phyloP scores from a whole-genome alignment of 768 basidiomycete genomes.

The Mycena epipterygia region DNA sequence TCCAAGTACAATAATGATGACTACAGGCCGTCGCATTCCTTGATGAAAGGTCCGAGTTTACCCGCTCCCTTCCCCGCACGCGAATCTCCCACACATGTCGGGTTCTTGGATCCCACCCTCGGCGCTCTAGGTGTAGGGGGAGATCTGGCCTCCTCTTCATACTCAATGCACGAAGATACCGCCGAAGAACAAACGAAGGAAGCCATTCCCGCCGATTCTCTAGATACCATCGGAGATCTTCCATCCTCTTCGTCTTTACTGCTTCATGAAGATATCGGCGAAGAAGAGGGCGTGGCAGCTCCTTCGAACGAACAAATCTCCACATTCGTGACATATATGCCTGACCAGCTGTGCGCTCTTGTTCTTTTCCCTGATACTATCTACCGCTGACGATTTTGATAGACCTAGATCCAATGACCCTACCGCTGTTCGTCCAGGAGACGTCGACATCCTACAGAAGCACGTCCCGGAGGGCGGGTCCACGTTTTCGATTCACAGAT shows the following conservation, averaged over 20 bases:
- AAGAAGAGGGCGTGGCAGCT: background rate
- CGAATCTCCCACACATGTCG: too few species aligned
- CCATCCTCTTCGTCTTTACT: background rate
- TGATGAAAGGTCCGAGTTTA: too few species aligned
- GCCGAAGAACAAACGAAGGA: too few species aligned
- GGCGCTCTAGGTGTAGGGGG: too few species aligned
- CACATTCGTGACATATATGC: conserved; percentile 15
- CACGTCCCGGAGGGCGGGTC: background rate
- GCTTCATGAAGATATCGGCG: background rate
- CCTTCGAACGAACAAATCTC: background rate
- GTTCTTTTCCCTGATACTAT: background rate
- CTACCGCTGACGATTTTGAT: background rate
- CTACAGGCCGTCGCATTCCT: too few species aligned
- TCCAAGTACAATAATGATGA: too few species aligned
- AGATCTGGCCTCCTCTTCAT: too few species aligned
- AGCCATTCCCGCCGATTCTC: too few species aligned
- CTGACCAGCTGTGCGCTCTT: background rate
- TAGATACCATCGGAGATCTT: too few species aligned
- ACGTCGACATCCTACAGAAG: background rate
- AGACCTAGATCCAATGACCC: background rate
- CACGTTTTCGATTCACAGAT: background rate
- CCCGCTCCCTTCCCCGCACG: too few species aligned
- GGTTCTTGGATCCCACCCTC: too few species aligned
- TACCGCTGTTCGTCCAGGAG: conserved; percentile 10
- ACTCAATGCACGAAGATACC: too few species aligned